These are phyloP conservation scores for Colletotrichum sp. DNA, from an alignment of 2,329 filamentous ascomycete genomes.

Conservation along the genomic window DNA sequence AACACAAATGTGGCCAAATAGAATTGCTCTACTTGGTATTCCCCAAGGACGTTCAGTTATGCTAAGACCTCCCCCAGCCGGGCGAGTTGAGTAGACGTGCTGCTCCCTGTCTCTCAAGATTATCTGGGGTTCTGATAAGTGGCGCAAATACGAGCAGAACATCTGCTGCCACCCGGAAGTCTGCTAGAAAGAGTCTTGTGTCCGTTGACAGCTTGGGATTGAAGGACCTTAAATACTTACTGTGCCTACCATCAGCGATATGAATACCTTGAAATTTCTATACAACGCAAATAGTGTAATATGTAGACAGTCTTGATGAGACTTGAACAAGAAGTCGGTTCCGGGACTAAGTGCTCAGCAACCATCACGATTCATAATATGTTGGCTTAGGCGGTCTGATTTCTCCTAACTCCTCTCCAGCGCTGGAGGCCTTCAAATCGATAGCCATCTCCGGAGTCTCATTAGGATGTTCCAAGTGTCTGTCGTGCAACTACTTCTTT, in stretches of 20 bases:
- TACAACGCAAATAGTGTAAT: not conserved
- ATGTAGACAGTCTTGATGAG: not conserved
- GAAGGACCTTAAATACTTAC: accelerated
- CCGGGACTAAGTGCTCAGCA: accelerated
- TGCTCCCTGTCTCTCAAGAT: not conserved
- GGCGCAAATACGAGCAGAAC: accelerated
- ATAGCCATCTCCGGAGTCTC: not conserved
- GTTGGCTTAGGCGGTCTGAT: not conserved
- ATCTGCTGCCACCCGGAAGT: accelerated
- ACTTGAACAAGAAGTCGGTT: not conserved
- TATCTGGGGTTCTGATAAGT: accelerated
- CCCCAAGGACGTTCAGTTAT: not conserved
- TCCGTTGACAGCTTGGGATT: not conserved
- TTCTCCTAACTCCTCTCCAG: not conserved
- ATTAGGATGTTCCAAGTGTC: not conserved
- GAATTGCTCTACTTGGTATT: not conserved
- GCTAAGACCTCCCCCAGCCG: not conserved
- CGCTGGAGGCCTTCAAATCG: accelerated
- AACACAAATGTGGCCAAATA: not conserved
- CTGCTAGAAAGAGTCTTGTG: not conserved
- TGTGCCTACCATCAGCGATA: accelerated
- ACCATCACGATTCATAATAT: not conserved
- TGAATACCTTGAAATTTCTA: accelerated
- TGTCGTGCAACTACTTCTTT: not conserved
- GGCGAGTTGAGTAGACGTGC: not conserved